Evolutionary conservation across 2,329 filamentous ascomycete genomes (phyloP).

Genomic region (Bisporella sp.): DNA sequence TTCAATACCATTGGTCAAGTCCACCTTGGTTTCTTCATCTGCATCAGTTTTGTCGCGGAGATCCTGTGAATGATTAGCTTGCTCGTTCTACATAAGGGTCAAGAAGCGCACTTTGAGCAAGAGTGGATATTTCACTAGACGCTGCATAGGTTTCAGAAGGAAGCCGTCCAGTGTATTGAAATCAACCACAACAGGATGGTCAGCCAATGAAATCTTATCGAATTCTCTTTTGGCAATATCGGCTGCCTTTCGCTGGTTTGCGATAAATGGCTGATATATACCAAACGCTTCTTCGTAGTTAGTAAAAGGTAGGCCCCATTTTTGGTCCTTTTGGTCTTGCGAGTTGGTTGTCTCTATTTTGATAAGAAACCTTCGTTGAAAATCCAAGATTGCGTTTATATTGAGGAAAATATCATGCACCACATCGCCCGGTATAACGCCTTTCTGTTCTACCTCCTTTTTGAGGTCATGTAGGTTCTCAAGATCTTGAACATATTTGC

Average conservation of each 20-base stretch:
- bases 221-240: conserved; percentile 78
- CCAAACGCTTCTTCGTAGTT: conserved; percentile 80
- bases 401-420: conserved; percentile 96
- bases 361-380: conserved; percentile 91
- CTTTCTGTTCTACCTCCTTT: conserved; percentile 80
- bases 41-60: conserved; percentile 76
- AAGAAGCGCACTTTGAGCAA: conserved; percentile 62
- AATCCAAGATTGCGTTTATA: conserved; percentile 89
- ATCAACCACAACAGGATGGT: conserved; percentile 74
- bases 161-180: conserved; percentile 88
- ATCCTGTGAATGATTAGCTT: conserved; percentile 48
- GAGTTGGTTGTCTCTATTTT: conserved; percentile 94
- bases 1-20: conserved; percentile 71
- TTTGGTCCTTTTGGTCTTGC: conserved; percentile 66
- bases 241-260: conserved; percentile 89
- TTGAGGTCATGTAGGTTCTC: conserved; percentile 92
- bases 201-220: conserved; percentile 73
- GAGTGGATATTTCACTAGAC: conserved; percentile 88
- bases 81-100: background rate
- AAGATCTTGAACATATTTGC: conserved; percentile 95
- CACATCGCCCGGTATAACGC: conserved; percentile 79
- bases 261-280: conserved; percentile 95
- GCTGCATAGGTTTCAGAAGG: conserved; percentile 91
- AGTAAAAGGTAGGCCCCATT: conserved; percentile 92
- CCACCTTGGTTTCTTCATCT: conserved; percentile 60